Evolutionary conservation across 805 yeast genomes (phyloP).

Genomic region (Candida ficus): DNA sequence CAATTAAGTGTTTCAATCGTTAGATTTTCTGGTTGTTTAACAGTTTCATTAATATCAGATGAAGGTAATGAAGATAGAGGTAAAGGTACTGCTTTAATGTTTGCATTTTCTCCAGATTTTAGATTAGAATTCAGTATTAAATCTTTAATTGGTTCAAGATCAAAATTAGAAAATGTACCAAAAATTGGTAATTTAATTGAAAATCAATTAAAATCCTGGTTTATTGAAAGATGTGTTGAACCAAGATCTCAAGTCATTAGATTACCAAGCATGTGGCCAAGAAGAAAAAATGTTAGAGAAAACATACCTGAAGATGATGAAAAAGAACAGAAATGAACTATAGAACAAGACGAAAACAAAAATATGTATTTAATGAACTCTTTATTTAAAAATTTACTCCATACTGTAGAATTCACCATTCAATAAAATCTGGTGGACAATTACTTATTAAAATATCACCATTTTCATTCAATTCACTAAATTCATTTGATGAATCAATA

Average conservation of each 20-base stretch:
- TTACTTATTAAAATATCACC: conserved; percentile 21
- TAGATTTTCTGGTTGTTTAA: conserved; percentile 83
- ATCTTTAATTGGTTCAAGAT: conserved; percentile 87
- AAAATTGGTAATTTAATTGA: conserved; percentile 84
- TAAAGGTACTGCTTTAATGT: conserved; percentile 68
- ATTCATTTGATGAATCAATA: conserved; percentile 17
- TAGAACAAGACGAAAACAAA: background rate
- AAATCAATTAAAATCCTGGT: conserved; percentile 78
- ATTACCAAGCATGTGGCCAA: conserved; percentile 87
- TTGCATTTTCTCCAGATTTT: conserved; percentile 90
- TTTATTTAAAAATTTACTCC: background rate
- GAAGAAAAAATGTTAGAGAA: conserved; percentile 51
- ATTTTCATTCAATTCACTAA: conserved; percentile 14
- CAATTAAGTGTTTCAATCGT: conserved; percentile 82
- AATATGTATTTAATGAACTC: too few relatives aligned
- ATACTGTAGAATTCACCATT: background rate
- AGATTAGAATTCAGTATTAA: conserved; percentile 83
- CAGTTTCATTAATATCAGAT: conserved; percentile 48
- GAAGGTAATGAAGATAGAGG: conserved; percentile 22
- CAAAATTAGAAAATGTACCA: conserved; percentile 90
- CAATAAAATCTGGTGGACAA: conserved; percentile 22
- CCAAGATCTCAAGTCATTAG: conserved; percentile 86
- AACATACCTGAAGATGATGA: conserved; percentile 9
- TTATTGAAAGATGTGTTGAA: conserved; percentile 86
- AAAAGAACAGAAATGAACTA: background rate